Evolutionary conservation across 2,329 filamentous ascomycete species (phyloP).

Genomic region (Hymenoscyphus albidus): DNA sequence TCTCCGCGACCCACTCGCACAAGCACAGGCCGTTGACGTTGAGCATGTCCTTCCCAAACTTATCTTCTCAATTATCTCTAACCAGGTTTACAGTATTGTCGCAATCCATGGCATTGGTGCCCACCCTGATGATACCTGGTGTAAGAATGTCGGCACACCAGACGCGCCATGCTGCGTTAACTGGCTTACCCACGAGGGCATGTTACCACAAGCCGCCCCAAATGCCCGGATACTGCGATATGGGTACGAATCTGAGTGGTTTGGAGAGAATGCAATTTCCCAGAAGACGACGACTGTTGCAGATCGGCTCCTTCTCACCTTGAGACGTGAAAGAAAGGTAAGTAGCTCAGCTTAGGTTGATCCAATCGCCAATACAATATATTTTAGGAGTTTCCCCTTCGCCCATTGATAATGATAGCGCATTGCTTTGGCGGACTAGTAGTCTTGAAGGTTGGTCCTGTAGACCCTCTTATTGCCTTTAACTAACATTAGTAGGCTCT

Average conservation of each 20-base stretch:
- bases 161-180: not conserved
- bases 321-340: not conserved
- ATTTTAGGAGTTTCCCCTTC: conserved; percentile 1
- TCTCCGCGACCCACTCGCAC: not conserved
- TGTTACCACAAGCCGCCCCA: conserved; percentile 4
- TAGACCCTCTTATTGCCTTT: not conserved
- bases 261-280: not conserved
- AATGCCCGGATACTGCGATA: conserved; percentile 6
- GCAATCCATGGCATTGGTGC: conserved; percentile 4
- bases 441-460: not conserved
- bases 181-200: not conserved
- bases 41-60: not conserved
- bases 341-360: not conserved
- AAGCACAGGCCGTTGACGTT: not conserved
- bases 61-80: not conserved
- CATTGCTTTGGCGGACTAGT: conserved; percentile 3
- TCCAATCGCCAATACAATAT: not conserved
- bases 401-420: not conserved
- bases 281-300: not conserved
- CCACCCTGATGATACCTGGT: conserved; percentile 6
- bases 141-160: conserved; percentile 1
- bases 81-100: not conserved
- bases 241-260: conserved; percentile 4
- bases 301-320: not conserved
- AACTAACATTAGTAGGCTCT: not conserved